These are phyloP conservation scores for Alternaria conjuncta DNA, from an alignment of 2,329 filamentous ascomycete species.

Conservation along the genomic window DNA sequence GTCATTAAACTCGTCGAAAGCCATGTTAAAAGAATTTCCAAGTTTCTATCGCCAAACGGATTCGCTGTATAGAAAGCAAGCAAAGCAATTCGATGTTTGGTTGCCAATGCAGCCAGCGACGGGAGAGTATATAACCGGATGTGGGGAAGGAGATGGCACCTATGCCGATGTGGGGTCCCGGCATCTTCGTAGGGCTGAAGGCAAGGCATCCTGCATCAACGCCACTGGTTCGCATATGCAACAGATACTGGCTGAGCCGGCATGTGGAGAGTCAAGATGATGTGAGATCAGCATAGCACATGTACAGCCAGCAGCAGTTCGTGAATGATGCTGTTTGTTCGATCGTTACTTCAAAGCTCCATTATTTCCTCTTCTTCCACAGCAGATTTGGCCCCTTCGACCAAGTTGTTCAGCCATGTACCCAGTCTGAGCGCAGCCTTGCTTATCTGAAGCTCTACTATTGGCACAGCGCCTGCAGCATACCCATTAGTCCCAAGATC, in stretches of 20 bases:
- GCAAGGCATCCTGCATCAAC: neutral
- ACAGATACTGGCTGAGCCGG: neutral
- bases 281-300: neutral
- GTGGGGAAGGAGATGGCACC: conserved; percentile 24
- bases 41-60: neutral
- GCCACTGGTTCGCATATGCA: neutral
- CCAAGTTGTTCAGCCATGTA: conserved; percentile 50
- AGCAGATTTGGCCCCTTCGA: conserved; percentile 17
- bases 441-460: conserved; percentile 51
- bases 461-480: conserved; percentile 47
- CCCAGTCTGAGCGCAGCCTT: conserved; percentile 50
- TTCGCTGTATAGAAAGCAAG: neutral
- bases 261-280: neutral
- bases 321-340: neutral
- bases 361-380: conserved; percentile 19
- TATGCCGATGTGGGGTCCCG: conserved; percentile 38
- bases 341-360: conserved; percentile 18
- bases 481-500: conserved; percentile 49
- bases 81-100: neutral
- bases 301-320: neutral
- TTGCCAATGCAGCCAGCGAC: neutral
- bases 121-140: conserved; percentile 19
- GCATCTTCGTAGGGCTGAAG: conserved; percentile 5
- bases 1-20: conserved; percentile 40
- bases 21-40: conserved; percentile 23